Evolutionary conservation across 345 rosid species (phyloP).

Genomic region (Eucalyptus sp.): DNA sequence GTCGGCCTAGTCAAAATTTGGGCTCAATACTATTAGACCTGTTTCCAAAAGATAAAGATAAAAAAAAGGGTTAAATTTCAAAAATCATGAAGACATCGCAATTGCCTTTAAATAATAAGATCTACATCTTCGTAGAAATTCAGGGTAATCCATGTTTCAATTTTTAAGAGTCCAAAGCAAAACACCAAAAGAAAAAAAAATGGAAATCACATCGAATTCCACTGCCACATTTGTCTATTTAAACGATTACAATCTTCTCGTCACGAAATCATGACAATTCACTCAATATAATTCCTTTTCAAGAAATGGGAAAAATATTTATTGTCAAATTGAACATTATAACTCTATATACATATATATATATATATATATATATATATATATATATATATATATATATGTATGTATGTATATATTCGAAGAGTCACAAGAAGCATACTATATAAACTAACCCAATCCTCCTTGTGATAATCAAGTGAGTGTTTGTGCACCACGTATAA

Average conservation of each 20-base stretch:
- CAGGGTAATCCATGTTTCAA: not conserved
- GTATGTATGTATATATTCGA: not conserved
- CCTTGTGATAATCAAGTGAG: no score
- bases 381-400: not conserved
- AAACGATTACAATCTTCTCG: rapidly evolving
- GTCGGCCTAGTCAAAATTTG: not conserved
- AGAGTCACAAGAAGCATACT: rapidly evolving
- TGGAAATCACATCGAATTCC: not conserved
- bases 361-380: not conserved
- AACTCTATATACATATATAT: no score
- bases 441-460: rapidly evolving
- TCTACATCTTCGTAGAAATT: not conserved
- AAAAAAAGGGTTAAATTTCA: not conserved
- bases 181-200: not conserved
- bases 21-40: not conserved
- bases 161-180: not conserved
- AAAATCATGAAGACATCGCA: not conserved
- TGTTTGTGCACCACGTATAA: no score
- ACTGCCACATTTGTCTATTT: rapidly evolving
- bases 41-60: not conserved
- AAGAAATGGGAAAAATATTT: rapidly evolving
- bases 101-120: not conserved
- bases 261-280: rapidly evolving
- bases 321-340: not conserved
- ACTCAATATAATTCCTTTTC: not conserved